Evolutionary conservation across 192 early-diverging fungal genomes (phyloP).

Genomic region (Coemansia sp.): DNA sequence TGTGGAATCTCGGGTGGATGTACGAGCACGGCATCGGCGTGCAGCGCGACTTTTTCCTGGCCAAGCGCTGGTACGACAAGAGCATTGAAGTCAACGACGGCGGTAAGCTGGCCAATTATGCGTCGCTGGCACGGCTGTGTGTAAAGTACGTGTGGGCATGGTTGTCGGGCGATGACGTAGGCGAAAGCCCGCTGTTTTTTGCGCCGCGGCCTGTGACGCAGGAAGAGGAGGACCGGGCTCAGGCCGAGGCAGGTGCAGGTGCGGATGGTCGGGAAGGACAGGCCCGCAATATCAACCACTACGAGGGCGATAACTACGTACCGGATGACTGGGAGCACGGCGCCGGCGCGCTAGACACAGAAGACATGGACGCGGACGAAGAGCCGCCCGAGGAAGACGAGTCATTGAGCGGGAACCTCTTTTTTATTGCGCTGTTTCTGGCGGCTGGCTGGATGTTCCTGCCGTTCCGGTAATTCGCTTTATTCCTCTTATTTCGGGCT

Average conservation of each 20-base stretch:
- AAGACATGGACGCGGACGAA: slow-evolving; percentile 1
- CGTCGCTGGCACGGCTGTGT: slow-evolving; percentile 72
- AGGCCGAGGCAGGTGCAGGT: slow-evolving; percentile 18
- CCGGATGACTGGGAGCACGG: slow-evolving; percentile 18
- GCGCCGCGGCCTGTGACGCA: slow-evolving; percentile 26
- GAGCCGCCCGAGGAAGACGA: slow-evolving; percentile 14
- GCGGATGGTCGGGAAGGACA: slow-evolving; percentile 2
- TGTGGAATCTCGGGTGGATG: slow-evolving; percentile 98
- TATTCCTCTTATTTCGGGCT: neutral
- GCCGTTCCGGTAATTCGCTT: slow-evolving; percentile 17
- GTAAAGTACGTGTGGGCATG: slow-evolving; percentile 67
- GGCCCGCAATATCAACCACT: neutral
- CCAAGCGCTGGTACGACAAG: slow-evolving; percentile 90
- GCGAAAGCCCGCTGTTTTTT: slow-evolving; percentile 52
- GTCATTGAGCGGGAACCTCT: slow-evolving; percentile 22
- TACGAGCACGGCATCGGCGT: slow-evolving; percentile 92
- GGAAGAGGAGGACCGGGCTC: slow-evolving; percentile 13
- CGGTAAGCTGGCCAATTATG: slow-evolving; percentile 72
- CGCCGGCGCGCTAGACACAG: slow-evolving; percentile 4
- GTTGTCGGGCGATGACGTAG: slow-evolving; percentile 60
- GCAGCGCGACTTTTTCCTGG: slow-evolving; percentile 84
- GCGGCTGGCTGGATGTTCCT: slow-evolving; percentile 45
- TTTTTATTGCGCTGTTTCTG: slow-evolving; percentile 30
- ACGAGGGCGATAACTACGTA: slow-evolving; percentile 1
- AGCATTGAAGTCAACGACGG: slow-evolving; percentile 76